Evolutionary conservation across 2,329 filamentous ascomycete genomes (phyloP).

Genomic region (Phialophora tarda): DNA sequence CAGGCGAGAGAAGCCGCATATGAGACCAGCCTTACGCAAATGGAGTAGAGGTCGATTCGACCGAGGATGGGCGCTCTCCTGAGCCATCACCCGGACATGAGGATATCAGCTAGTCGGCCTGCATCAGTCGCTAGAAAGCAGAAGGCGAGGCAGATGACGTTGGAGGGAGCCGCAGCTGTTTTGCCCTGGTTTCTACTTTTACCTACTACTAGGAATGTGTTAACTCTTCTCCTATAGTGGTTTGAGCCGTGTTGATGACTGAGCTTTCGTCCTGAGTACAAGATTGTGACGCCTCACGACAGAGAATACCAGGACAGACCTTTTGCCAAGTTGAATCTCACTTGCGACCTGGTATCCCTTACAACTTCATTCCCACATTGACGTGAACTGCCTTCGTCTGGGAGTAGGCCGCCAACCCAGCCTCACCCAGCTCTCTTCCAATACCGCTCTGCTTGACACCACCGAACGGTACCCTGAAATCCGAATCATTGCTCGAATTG

Average conservation of each 20-base stretch:
- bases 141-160: neutral
- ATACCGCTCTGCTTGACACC: constrained; percentile 57
- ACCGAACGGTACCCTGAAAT: constrained; percentile 50
- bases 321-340: neutral
- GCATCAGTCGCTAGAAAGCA: neutral
- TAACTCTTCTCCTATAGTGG: neutral
- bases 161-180: neutral
- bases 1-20: neutral
- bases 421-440: constrained; percentile 55
- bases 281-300: neutral
- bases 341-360: neutral
- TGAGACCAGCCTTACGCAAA: neutral
- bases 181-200: neutral
- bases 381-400: constrained; percentile 51
- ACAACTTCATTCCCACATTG: constrained; percentile 48
- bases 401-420: constrained; percentile 49
- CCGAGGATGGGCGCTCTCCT: neutral
- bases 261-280: neutral
- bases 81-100: neutral
- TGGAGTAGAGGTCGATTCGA: neutral
- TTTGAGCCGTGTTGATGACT: neutral
- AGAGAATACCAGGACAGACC: neutral
- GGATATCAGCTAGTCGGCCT: neutral
- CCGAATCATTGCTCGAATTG: constrained; percentile 52
- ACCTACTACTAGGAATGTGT: neutral